Base-by-base conservation (phyloP, 2,329 filamentous ascomycete species). In the Fusarium begoniae region DNA sequence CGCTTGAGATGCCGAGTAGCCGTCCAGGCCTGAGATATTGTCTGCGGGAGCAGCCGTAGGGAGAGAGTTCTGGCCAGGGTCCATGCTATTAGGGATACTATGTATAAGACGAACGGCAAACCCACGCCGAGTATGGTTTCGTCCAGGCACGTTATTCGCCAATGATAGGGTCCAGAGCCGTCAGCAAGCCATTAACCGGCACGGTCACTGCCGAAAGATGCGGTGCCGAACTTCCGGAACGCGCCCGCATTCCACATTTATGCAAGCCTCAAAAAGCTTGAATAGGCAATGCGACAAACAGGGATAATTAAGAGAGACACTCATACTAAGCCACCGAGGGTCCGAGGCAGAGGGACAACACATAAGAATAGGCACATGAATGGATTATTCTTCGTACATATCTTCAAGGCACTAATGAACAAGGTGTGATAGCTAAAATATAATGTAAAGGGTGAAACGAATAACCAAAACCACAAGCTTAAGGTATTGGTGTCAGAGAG, bases 401-500 rank as follows among this genome's bases (percentile, higher is more conserved):
- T 30, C 37, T 37, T 37, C 37, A 38, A 20, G 20, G 20, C 20
- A 17, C n/a, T 38, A 37, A 50, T 51, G 14, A 22, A 47, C n/a
- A 50, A 47, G 35, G 28, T 47, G 35, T 41, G 51, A 59, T 50
- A 28, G 59, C n/a, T 41, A 45, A 43, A 58, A 30, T 61, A 35
- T 72, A 69, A 86, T 90, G 89, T 91, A 77, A 85, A 86, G 88
- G 86, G 88, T 87, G 86, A 90, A 91, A 91, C 89, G 89, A 91
- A 87, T 86, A 83, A 85, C 87, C 87, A 82, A 81, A 83, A 85
- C 85, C 86, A 90, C 78, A 77, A 80, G 80, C 63, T 72, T 54
- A 71, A 61, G 69, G 54, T 80, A 79, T 76, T 82, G 86, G 87
- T 85, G 84, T 90, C 90, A 91, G 90, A 91, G 88, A 88, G 86